A percentile compares a stretch with the other conserved stretches of the same genome.
These are phyloP conservation scores for Monotropa hypopitys DNA, from an alignment of 179 eudicot genomes.

Conservation along the genomic window DNA sequence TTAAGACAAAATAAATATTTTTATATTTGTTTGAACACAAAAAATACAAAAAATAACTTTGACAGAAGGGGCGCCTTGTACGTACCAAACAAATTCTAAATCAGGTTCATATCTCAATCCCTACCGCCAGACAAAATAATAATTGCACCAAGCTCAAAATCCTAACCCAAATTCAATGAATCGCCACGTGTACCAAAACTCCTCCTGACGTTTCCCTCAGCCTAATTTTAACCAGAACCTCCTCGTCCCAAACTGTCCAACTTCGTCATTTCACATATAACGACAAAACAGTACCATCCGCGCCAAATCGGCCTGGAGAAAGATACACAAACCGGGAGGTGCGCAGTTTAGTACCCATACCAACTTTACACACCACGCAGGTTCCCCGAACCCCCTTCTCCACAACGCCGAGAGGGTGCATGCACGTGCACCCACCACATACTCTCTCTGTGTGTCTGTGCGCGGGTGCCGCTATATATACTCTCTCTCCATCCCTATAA, in stretches of 20 bases:
- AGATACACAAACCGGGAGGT: constrained; percentile 10
- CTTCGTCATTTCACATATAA: constrained; percentile 1
- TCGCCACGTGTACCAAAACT: background rate
- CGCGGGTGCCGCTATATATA: background rate
- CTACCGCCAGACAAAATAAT: constrained; percentile 7
- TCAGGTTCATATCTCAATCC: background rate
- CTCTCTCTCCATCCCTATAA: background rate
- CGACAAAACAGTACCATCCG: constrained; percentile 9
- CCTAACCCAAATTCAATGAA: constrained; percentile 5
- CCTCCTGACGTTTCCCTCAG: background rate
- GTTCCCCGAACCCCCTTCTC: constrained; percentile 31
- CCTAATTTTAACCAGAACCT: background rate
- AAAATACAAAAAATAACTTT: too few relatives aligned
- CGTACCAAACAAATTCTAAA: background rate
- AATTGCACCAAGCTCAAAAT: background rate
- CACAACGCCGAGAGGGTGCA: constrained; percentile 14
- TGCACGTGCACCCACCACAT: constrained; percentile 16
- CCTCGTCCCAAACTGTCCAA: background rate
- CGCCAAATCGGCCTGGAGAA: constrained; percentile 6
- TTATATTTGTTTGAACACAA: too few relatives aligned
- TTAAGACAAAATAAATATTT: background rate
- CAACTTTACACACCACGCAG: constrained; percentile 30
- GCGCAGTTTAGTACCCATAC: constrained; percentile 21
- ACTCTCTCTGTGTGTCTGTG: background rate
- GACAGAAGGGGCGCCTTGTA: too few relatives aligned